Conservation (phyloP, 768 basidiomycete genomes). For the Tricholoma saponaceum region DNA sequence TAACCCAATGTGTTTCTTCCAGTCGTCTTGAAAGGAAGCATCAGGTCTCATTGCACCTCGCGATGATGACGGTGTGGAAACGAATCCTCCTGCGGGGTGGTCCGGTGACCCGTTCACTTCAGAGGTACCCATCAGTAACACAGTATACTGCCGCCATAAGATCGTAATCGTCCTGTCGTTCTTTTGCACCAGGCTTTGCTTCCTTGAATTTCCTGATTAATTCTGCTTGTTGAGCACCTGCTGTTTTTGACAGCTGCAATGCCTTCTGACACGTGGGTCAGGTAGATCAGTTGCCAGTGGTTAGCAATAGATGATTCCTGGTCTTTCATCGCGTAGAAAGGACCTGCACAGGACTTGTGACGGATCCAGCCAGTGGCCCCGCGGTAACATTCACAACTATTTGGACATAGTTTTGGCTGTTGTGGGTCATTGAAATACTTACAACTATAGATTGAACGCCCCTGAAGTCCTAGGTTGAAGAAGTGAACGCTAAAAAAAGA, state of each 20-base stretch:
- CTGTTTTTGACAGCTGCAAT: constrained; percentile 30
- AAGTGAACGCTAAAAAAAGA: neutral
- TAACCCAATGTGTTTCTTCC: neutral
- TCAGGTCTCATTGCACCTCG: neutral
- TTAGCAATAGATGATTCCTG: constrained; percentile 22
- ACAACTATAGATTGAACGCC: constrained; percentile 34
- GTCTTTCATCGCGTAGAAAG: constrained; percentile 32
- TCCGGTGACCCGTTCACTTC: neutral
- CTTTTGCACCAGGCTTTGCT: constrained; percentile 23
- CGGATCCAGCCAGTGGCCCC: constrained; percentile 29
- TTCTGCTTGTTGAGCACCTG: constrained; percentile 24
- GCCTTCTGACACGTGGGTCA: constrained; percentile 38
- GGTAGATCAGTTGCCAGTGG: neutral
- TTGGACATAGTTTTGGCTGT: neutral
- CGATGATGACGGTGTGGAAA: neutral
- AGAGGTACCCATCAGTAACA: neutral
- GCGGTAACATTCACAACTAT: constrained; percentile 28
- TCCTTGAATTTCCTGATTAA: constrained; percentile 36
- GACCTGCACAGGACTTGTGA: constrained; percentile 34
- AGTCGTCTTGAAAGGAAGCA: neutral
- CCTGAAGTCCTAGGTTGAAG: constrained; percentile 23
- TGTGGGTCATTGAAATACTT: constrained; percentile 7
- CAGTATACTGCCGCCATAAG: constrained; percentile 22
- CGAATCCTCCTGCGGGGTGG: neutral
- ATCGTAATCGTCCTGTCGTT: constrained; percentile 29